Conservation (phyloP, 345 rosid species). For the Carallia pectinifolia region DNA sequence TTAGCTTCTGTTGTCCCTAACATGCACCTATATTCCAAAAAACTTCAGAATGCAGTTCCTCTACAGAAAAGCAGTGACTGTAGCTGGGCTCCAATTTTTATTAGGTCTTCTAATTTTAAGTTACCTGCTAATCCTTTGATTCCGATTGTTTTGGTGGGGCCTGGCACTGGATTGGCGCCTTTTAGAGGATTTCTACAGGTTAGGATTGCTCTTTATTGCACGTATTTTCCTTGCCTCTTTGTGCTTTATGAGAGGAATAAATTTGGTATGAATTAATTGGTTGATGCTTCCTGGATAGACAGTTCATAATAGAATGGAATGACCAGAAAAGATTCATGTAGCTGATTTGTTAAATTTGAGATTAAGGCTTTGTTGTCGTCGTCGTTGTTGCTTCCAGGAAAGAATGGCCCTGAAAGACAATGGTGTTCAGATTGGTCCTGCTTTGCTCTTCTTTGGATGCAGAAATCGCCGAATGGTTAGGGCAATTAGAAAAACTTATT, state of each 20-base stretch:
- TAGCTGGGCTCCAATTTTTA: conserved; percentile 34
- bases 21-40: neutral
- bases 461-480: conserved; percentile 33
- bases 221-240: neutral
- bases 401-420: conserved; percentile 28
- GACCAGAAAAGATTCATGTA: too few species aligned
- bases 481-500: neutral
- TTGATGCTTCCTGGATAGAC: too few species aligned
- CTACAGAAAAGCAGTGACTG: conserved; percentile 27
- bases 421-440: conserved; percentile 26
- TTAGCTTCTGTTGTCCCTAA: neutral
- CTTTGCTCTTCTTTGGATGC: conserved; percentile 32
- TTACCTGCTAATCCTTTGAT: conserved; percentile 29
- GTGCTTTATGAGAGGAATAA: neutral
- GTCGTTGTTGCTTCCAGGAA: conserved; percentile 18
- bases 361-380: too few species aligned
- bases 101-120: conserved; percentile 33
- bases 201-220: neutral
- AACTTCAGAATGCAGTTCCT: conserved; percentile 26
- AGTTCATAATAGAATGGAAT: too few species aligned
- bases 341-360: too few species aligned
- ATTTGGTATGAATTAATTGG: too few species aligned
- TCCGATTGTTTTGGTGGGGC: conserved; percentile 36
- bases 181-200: conserved; percentile 36
- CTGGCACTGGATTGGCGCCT: conserved; percentile 37